Percentiles rank a stretch among this genome's conserved stretches.
phyloP scores from a whole-genome alignment of 2,329 filamentous ascomycete genomes.

The Neoscytalidium dimidiatum region DNA sequence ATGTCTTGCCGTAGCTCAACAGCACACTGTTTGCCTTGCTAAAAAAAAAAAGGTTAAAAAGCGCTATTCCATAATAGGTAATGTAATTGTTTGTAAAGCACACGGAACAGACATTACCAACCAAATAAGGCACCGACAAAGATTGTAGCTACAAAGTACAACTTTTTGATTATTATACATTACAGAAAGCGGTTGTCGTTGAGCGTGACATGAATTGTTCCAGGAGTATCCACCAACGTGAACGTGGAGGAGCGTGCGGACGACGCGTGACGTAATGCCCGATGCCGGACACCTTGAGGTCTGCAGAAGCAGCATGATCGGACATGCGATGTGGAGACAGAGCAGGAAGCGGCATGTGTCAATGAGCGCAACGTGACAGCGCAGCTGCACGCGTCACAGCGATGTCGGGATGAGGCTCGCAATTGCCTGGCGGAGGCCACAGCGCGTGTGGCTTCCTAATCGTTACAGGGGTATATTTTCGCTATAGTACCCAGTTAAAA shows the following conservation, averaged over 20 bases:
- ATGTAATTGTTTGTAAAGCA: not conserved
- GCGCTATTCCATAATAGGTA: slow-evolving; percentile 2
- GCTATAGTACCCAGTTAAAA: no score
- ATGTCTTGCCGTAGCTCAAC: no score
- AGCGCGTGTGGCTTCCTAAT: no score
- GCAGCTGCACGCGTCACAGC: not conserved
- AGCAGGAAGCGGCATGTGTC: not conserved
- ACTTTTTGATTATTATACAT: not conserved
- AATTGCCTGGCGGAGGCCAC: not conserved
- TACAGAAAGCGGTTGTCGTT: no score
- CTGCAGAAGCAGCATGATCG: not conserved
- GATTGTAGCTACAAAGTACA: no score
- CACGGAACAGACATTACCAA: no score
- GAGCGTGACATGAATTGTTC: not conserved
- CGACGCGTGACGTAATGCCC: slow-evolving; percentile 12
- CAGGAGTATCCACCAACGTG: no score
- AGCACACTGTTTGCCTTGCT: no score
- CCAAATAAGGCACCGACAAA: no score
- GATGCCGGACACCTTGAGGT: slow-evolving; percentile 10
- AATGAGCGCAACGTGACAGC: not conserved
- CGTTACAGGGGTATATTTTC: no score
- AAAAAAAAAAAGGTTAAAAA: no score
- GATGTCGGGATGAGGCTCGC: slow-evolving; percentile 2
- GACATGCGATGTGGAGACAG: slow-evolving; percentile 1
- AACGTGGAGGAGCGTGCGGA: not conserved